A percentile compares a stretch with the other conserved stretches of the same genome.
These are phyloP conservation scores for Obelidium mucronatum DNA, from an alignment of 192 early-diverging fungal species.

Conservation along the genomic window DNA sequence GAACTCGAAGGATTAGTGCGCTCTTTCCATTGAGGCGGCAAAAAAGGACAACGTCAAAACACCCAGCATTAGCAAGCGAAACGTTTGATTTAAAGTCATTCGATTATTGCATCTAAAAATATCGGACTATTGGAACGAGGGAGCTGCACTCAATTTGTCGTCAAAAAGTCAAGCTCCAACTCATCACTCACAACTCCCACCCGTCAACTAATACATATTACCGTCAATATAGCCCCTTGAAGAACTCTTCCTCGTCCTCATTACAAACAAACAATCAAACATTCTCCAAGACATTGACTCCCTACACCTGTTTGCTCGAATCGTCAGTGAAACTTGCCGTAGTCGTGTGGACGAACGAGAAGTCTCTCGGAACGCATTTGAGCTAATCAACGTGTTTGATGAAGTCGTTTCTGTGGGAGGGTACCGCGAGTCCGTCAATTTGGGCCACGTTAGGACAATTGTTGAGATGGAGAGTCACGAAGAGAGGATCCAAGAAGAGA, in stretches of 20 bases:
- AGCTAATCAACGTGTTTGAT: conserved; percentile 92
- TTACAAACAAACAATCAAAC: conserved; percentile 94
- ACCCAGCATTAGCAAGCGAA: no score
- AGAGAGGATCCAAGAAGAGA: conserved; percentile 96
- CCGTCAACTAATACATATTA: no score
- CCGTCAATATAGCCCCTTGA: conserved; percentile 88
- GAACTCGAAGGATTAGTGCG: no score
- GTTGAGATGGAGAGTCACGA: conserved; percentile 98
- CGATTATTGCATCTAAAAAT: no score
- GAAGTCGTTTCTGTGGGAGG: conserved; percentile 90
- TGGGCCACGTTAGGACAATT: conserved; percentile 91
- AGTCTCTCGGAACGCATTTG: conserved; percentile 85
- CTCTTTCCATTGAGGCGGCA: no score
- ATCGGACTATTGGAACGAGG: no score
- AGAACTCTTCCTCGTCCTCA: conserved; percentile 93
- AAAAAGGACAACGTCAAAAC: no score
- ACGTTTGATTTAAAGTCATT: no score
- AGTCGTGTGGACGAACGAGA: conserved; percentile 80
- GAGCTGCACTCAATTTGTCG: no score
- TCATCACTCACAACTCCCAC: no score
- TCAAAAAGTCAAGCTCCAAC: no score
- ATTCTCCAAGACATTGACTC: conserved; percentile 99
- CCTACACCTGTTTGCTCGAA: conserved; percentile 91
- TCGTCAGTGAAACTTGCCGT: conserved; percentile 89
- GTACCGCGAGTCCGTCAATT: conserved; percentile 89